These are phyloP conservation scores for Colletotrichum agaves DNA, from an alignment of 2,329 filamentous ascomycete genomes.

Conservation along the genomic window DNA sequence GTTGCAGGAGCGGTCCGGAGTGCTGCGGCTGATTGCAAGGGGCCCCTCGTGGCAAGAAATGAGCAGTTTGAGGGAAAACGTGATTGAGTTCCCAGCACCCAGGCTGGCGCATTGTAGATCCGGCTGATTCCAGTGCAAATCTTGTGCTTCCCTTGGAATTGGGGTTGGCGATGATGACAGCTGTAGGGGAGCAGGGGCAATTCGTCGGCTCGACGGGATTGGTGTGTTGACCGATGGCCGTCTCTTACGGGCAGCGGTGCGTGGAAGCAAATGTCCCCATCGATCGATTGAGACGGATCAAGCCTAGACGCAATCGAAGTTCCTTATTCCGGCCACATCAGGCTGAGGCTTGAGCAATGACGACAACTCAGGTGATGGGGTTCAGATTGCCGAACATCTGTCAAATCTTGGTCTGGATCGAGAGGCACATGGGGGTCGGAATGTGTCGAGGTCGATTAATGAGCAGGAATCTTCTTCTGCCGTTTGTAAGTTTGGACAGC, in stretches of 20 bases:
- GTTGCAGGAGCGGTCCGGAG: constrained; percentile 8
- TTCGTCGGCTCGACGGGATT: neutral
- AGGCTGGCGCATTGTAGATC: constrained; percentile 16
- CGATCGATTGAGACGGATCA: neutral
- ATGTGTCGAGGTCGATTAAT: neutral
- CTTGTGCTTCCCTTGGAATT: neutral
- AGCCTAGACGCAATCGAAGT: constrained; percentile 6
- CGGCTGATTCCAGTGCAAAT: constrained; percentile 16
- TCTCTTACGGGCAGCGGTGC: no score
- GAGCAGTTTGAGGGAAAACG: constrained; percentile 9
- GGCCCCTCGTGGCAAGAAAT: constrained; percentile 12
- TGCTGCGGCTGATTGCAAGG: constrained; percentile 27
- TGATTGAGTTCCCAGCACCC: neutral
- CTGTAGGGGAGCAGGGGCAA: neutral
- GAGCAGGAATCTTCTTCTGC: neutral
- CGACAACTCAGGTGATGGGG: constrained; percentile 13
- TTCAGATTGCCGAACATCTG: constrained; percentile 4
- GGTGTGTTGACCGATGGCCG: neutral
- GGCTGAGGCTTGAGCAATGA: neutral
- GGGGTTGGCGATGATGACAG: neutral
- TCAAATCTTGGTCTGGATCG: constrained; percentile 11
- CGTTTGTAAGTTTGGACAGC: neutral
- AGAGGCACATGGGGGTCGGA: neutral
- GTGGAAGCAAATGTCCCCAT: neutral
- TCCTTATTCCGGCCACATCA: constrained; percentile 8